These are phyloP conservation scores for Plantago coronopus DNA, from an alignment of 305 asterid species.

Conservation along the genomic window DNA sequence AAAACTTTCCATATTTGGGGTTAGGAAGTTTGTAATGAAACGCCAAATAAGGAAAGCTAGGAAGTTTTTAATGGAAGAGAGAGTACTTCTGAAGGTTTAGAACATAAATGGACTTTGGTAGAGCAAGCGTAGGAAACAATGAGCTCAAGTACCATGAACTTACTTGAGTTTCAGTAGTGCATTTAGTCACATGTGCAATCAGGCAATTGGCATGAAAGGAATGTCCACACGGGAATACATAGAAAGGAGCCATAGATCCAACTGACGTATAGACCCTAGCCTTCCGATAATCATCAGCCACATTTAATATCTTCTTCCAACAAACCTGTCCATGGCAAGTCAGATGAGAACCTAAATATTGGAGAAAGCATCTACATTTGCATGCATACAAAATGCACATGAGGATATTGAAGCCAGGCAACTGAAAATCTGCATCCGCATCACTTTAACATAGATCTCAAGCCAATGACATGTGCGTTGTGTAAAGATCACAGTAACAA, in stretches of 20 bases:
- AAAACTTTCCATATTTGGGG: too few relatives aligned
- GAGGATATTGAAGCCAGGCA: slow-evolving; percentile 16
- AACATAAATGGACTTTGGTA: too few relatives aligned
- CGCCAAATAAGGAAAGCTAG: too few relatives aligned
- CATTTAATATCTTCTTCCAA: slow-evolving; percentile 61
- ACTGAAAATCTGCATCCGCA: slow-evolving; percentile 7
- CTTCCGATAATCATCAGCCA: slow-evolving; percentile 61
- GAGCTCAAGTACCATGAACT: slow-evolving; percentile 31
- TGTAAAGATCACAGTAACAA: slow-evolving; percentile 4
- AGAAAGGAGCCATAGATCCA: slow-evolving; percentile 95
- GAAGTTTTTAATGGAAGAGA: too few relatives aligned
- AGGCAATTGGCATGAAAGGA: slow-evolving; percentile 89
- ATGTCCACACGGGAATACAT: slow-evolving; percentile 96
- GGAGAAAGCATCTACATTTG: slow-evolving; percentile 13
- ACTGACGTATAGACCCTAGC: slow-evolving; percentile 63
- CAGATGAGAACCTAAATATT: slow-evolving; percentile 22
- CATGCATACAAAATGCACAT: slow-evolving; percentile 11
- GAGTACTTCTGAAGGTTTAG: too few relatives aligned
- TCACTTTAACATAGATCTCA: background rate
- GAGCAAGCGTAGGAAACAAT: background rate
- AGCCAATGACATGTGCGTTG: background rate
- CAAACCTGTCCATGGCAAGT: slow-evolving; percentile 58
- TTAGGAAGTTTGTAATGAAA: too few relatives aligned
- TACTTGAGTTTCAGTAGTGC: slow-evolving; percentile 81
- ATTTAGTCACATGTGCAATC: slow-evolving; percentile 86